A percentile compares a stretch with the other conserved stretches of the same genome.
phyloP scores from a whole-genome alignment of 2,329 filamentous ascomycete genomes.

The Cladosporium sp. region DNA sequence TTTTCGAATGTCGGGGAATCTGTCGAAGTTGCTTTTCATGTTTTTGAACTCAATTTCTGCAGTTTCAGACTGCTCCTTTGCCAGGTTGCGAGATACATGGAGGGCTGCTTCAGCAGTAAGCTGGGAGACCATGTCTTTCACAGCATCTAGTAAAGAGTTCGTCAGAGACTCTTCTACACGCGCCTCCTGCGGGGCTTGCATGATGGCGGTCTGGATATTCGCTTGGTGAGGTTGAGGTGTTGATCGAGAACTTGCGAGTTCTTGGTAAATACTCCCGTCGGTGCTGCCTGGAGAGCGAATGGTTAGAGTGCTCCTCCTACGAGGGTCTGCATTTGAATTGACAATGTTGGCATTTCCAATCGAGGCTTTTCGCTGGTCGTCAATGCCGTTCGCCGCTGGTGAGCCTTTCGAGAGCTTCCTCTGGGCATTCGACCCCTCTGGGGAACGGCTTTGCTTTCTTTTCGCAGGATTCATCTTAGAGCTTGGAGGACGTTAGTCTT shows the following conservation, averaged over 20 bases:
- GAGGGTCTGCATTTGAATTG: slow-evolving; percentile 1
- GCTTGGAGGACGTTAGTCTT: neutral
- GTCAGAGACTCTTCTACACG: neutral
- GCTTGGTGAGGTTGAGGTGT: neutral
- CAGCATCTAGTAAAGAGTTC: neutral
- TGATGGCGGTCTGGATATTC: neutral
- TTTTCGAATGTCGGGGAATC: neutral
- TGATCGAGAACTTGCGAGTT: slow-evolving; percentile 4
- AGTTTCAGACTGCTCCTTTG: neutral
- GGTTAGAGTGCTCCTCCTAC: neutral
- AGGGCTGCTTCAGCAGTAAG: neutral
- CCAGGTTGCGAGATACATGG: neutral
- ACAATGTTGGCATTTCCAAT: neutral
- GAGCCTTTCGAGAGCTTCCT: neutral
- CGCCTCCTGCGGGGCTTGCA: neutral
- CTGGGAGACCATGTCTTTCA: neutral
- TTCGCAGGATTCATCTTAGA: slow-evolving; percentile 4
- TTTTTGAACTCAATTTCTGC: neutral
- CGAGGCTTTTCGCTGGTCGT: neutral
- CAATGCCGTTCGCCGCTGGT: neutral
- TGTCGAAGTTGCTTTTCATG: neutral
- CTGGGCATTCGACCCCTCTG: neutral
- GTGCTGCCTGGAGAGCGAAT: slow-evolving; percentile 1
- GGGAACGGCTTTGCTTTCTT: neutral
- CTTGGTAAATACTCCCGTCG: slow-evolving; percentile 6